Conservation (phyloP, 495 filamentous ascomycete genomes). For the Aspergillus nidulans region DNA sequence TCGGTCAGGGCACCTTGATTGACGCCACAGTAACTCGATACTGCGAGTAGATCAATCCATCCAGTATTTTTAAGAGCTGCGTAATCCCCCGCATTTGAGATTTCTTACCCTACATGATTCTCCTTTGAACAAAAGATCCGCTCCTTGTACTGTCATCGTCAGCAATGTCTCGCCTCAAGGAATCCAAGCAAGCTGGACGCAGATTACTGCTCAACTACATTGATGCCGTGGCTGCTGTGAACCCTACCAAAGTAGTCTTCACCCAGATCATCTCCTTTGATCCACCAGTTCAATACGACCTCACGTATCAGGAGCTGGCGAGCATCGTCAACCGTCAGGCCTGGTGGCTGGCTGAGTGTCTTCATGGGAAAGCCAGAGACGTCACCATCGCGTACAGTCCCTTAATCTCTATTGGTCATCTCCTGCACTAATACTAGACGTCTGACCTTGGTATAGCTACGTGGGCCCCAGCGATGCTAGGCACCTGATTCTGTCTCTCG, state of each 20-base stretch:
- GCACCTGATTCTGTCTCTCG: conserved; percentile 2
- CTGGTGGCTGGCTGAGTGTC: conserved; percentile 31
- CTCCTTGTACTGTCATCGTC: background rate
- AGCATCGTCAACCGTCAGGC: conserved; percentile 46
- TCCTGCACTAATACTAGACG: background rate
- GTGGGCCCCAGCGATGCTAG: conserved; percentile 21
- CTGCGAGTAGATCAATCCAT: background rate
- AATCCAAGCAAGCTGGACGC: background rate
- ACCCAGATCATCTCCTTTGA: conserved; percentile 2
- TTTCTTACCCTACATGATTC: background rate
- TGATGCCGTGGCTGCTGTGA: background rate
- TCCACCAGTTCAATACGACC: background rate
- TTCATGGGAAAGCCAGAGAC: background rate
- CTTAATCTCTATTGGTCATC: background rate
- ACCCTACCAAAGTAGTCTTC: background rate
- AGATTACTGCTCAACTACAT: conserved; percentile 11
- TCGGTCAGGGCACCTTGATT: background rate
- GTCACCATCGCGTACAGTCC: conserved; percentile 4
- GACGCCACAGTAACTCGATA: background rate
- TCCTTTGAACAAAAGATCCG: background rate
- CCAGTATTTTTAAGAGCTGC: background rate
- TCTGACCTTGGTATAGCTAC: conserved; percentile 6
- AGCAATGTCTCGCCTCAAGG: background rate
- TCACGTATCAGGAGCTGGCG: conserved; percentile 42
- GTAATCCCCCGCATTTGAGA: background rate